Evolutionary conservation across 179 eudicot species (phyloP), one percentile per base, ranked within the genome.

Genomic region (Nepenthes alata): DNA sequence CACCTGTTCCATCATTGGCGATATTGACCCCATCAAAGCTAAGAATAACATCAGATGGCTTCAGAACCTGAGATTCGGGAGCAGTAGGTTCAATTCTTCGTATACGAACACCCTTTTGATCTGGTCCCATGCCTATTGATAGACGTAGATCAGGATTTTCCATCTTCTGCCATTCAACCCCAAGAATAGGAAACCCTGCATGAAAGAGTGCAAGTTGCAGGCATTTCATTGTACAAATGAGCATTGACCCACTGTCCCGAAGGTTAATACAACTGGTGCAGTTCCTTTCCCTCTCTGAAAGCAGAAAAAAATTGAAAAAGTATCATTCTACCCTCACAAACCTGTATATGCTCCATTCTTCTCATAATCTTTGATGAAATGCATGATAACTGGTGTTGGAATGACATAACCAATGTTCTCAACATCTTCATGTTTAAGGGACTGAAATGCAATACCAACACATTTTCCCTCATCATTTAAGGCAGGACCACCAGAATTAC

Each of bases 141-240:
- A 74, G 36, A 37, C 96, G 83, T 54, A 91, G 67, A 65, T 89
- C 96, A 4, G 98, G 95, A 65, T 91, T 91, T 75, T 91, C 98
- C 96, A 91, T 89, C 81, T 91, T 91, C 62, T 91, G 98, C 96
- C 98, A 91, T 78, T 91, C 96, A 61, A 91, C 85, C 41, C 96
- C 89, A 57, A 91, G 86, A 66, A 89, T 77, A 35, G 98, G 98
- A 63, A 89, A 89, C 55, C 96, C 96, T 89, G 72, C 37, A 45
- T 10, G 25, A 44, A 36, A 11, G 38, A 3, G 34, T 52, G 38
- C 35, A 53, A 15, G 34, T 48, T 35, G 34, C 47, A 35, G 34
- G 45, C 45, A 41, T 0, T 39, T 25, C 25, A 25, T 25, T 25
- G 25, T 25, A 25, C 1, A 25, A 25, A 25, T 25, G 25, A 25